These are phyloP conservation scores for Buxus sempervirens DNA, from an alignment of 164 flowering plant species.

Conservation along the genomic window DNA sequence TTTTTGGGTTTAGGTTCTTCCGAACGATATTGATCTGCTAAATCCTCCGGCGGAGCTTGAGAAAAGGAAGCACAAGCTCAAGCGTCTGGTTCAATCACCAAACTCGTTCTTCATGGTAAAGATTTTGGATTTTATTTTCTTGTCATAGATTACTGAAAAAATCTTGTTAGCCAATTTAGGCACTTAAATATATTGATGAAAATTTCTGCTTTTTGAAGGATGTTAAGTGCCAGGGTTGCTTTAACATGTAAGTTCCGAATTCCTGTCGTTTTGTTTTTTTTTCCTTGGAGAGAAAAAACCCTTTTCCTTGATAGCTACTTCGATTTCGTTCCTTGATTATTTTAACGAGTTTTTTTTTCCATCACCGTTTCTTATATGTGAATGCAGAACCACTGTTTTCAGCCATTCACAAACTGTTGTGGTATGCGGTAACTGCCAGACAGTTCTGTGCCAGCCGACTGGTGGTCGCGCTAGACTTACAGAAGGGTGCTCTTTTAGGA, in stretches of 20 bases:
- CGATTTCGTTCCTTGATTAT: too few species aligned
- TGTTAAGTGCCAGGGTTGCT: conserved; percentile 58
- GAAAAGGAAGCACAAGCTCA: conserved; percentile 61
- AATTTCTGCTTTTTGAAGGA: conserved; percentile 23
- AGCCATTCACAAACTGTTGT: conserved; percentile 62
- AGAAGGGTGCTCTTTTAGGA: conserved; percentile 57
- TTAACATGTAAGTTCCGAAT: conserved; percentile 41
- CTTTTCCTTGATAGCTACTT: not conserved
- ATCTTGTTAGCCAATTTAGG: too few species aligned
- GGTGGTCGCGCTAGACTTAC: conserved; percentile 51
- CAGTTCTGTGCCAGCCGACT: conserved; percentile 53
- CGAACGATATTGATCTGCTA: conserved; percentile 52
- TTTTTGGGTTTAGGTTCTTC: conserved; percentile 31
- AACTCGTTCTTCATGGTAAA: conserved; percentile 54
- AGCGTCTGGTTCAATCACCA: conserved; percentile 54
- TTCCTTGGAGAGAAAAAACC: too few species aligned
- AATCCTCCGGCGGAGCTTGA: conserved; percentile 58
- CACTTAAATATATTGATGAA: too few species aligned
- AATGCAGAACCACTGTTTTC: conserved; percentile 45
- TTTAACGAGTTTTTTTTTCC: not conserved
- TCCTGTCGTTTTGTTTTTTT: not conserved
- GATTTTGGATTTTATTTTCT: not conserved
- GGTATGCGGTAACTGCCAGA: conserved; percentile 54
- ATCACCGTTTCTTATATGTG: not conserved
- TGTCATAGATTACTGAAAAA: not conserved